Evolutionary conservation across 2,329 filamentous ascomycete species (phyloP), one percentile per base, ranked within the genome.

Genomic region (Aspergillus fijiensis): DNA sequence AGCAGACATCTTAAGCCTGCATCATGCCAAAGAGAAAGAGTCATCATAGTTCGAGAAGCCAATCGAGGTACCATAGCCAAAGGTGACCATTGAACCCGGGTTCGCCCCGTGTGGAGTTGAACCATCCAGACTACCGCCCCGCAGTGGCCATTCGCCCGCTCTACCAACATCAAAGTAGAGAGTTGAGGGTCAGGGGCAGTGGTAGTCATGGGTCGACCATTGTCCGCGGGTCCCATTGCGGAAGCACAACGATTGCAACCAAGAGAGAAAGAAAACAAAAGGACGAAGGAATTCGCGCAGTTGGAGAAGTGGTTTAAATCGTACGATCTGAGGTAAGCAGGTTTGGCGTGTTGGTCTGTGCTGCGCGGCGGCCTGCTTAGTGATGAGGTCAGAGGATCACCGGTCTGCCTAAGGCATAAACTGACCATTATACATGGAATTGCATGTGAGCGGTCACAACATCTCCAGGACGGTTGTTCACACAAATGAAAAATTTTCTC

Each of bases 31-130:
- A 66, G 56, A 68, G 64, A 57, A 55, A 55, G 42, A 54, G 64
- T 71, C 69, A 71, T 71, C 68, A 71, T 67, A 55, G 66, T 67
- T 57, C 58, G 55, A 59, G 59, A 60, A 48, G 51, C 35, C 45
- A 50, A 49, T 31, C 19, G 14, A 29, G 27, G 27, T 29, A 12
- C 16, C 55, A 49, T 42, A 50, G 39, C 31, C 48, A 31, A 31
- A 45, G 55, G 33, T 16, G 33, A 35, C 33, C 14, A 19, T 9
- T 45, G 3, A 14, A 45, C 39, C 39, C n/a, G n/a, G 14, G 14
- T 5, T 45, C 39, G 2, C 14, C 39, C 33, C 5, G 39, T 45
- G 39, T 45, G 39, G 39, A 45, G 39, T 35, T 45, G 39, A 45
- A 45, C 39, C 39, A 42, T 16, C 14, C 14, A 42, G 16, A 42